A percentile compares a stretch with the other conserved stretches of the same genome.
These are phyloP conservation scores for Penicillium paradoxum DNA, from an alignment of 495 filamentous ascomycete genomes.

Conservation along the genomic window DNA sequence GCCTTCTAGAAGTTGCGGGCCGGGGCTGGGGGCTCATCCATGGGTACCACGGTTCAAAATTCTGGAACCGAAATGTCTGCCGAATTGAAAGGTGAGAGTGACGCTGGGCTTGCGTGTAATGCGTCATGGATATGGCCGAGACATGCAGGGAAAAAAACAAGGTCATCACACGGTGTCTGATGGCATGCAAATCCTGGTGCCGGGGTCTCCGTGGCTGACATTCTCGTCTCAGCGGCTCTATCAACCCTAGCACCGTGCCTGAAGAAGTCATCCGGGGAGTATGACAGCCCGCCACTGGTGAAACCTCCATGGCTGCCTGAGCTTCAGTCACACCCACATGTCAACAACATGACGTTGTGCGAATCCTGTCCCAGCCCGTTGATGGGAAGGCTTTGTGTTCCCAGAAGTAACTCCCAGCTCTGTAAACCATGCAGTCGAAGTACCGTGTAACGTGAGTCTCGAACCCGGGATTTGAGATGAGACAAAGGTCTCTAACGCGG, in stretches of 20 bases:
- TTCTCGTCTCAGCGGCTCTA: slow-evolving; percentile 8
- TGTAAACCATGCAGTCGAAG: neutral
- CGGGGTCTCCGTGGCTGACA: slow-evolving; percentile 3
- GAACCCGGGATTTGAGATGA: neutral
- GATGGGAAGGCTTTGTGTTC: neutral
- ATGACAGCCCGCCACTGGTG: slow-evolving; percentile 11
- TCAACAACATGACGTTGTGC: slow-evolving; percentile 7
- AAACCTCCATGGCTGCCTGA: slow-evolving; percentile 4
- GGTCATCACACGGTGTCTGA: neutral
- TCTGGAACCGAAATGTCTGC: slow-evolving; percentile 5
- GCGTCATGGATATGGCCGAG: slow-evolving; percentile 8
- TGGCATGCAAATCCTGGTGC: slow-evolving; percentile 2
- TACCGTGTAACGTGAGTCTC: neutral
- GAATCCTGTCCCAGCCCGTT: slow-evolving; percentile 8
- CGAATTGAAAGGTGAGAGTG: too few species aligned
- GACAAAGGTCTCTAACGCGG: neutral
- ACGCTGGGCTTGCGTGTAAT: neutral
- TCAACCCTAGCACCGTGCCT: slow-evolving; percentile 2
- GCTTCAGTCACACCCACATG: slow-evolving; percentile 1
- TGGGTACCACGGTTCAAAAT: neutral
- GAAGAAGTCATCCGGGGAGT: slow-evolving; percentile 1
- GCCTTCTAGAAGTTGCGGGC: slow-evolving; percentile 16
- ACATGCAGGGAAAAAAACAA: neutral
- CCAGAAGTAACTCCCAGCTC: neutral
- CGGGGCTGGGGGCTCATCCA: slow-evolving; percentile 12